Conservation (phyloP, 2,329 filamentous ascomycete genomes). For the Fusarium sp. region DNA sequence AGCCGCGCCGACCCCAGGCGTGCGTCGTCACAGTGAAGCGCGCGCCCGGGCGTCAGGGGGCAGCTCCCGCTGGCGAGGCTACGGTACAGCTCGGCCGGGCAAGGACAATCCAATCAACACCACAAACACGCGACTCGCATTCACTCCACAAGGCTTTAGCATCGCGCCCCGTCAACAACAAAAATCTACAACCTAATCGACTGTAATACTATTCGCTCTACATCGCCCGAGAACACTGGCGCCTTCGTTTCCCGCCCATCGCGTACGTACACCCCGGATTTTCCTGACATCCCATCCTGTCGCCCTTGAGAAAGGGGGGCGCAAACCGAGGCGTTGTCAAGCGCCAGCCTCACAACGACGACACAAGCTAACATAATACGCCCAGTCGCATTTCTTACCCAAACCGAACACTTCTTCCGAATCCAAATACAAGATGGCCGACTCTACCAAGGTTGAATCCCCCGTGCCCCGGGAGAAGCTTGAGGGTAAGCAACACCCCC, state of each 20-base stretch:
- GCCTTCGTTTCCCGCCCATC: constrained; percentile 19
- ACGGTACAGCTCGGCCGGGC: constrained; percentile 20
- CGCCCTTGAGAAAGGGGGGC: constrained; percentile 31
- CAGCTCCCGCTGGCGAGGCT: constrained; percentile 29
- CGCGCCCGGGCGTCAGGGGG: constrained; percentile 5
- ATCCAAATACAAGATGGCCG: constrained; percentile 54
- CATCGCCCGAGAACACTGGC: constrained; percentile 26
- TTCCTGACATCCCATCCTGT: constrained; percentile 22
- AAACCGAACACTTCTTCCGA: constrained; percentile 28
- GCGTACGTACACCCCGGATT: constrained; percentile 33
- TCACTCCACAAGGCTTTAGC: constrained; percentile 42
- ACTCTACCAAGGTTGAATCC: constrained; percentile 56
- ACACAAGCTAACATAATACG: constrained; percentile 24
- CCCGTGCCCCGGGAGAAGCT: constrained; percentile 79
- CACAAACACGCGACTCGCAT: constrained; percentile 40
- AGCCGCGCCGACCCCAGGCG: constrained; percentile 19
- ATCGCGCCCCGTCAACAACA: constrained; percentile 34
- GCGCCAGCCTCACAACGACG: constrained; percentile 37
- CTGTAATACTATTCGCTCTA: constrained; percentile 18
- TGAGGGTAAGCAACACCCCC: constrained; percentile 69
- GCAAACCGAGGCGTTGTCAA: constrained; percentile 35
- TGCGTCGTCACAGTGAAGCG: constrained; percentile 12
- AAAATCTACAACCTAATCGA: constrained; percentile 19
- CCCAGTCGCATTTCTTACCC: constrained; percentile 28
- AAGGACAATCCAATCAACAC: constrained; percentile 28